Percentiles rank a stretch among this genome's conserved stretches.
These are phyloP conservation scores for Phaffia australis DNA, from an alignment of 768 basidiomycete species.

Conservation along the genomic window DNA sequence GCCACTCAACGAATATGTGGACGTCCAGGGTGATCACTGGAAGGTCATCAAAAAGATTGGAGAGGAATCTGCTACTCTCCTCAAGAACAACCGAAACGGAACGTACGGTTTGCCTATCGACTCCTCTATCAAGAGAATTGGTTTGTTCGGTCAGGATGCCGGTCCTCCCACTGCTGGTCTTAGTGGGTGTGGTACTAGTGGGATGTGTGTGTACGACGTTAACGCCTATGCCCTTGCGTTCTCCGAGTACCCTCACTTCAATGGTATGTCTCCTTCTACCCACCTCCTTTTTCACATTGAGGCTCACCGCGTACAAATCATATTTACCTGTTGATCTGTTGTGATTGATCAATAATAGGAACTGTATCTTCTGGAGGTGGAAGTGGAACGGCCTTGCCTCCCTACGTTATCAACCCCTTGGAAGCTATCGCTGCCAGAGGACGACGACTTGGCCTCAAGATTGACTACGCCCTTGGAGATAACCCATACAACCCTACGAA, in stretches of 20 bases:
- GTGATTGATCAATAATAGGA: not conserved
- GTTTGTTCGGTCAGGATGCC: constrained; percentile 19
- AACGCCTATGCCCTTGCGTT: too few relatives aligned
- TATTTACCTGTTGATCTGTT: too few relatives aligned
- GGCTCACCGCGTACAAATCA: too few relatives aligned
- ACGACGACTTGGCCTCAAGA: constrained; percentile 28
- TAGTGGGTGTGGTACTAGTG: constrained; percentile 14
- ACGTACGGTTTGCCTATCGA: constrained; percentile 15
- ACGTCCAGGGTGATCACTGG: constrained; percentile 46
- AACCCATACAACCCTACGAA: constrained; percentile 28
- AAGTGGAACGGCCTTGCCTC: not conserved
- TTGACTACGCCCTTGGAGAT: constrained; percentile 34
- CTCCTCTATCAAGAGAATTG: constrained; percentile 10
- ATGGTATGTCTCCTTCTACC: too few relatives aligned
- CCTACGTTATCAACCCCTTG: constrained; percentile 31
- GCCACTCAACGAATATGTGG: constrained; percentile 37
- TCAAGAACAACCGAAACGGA: constrained; percentile 15
- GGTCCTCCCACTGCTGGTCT: constrained; percentile 11
- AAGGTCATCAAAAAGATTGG: constrained; percentile 16
- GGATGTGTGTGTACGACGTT: too few relatives aligned
- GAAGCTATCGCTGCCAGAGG: constrained; percentile 33
- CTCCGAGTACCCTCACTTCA: too few relatives aligned
- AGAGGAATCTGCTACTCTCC: constrained; percentile 19
- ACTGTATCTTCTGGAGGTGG: not conserved
- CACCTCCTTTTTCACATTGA: too few relatives aligned